These are phyloP conservation scores for Macrolepiota dolichaula DNA, from an alignment of 768 basidiomycete species.

Conservation along the genomic window DNA sequence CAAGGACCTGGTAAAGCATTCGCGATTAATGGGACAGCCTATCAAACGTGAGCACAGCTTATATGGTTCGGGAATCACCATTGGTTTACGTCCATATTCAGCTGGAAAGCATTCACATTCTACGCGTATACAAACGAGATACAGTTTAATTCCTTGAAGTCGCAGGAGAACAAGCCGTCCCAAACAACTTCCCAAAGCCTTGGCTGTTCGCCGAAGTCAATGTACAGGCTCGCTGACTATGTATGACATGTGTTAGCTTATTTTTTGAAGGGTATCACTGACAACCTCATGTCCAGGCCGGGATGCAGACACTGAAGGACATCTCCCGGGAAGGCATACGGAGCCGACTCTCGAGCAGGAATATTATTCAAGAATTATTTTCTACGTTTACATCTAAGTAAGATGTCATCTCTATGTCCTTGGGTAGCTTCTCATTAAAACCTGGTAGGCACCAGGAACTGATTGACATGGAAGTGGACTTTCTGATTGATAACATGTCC, in stretches of 20 bases:
- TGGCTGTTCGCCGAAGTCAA: constrained; percentile 32
- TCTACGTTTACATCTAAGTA: background rate
- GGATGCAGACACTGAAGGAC: background rate
- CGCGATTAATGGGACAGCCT: constrained; percentile 7
- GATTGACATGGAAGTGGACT: constrained; percentile 1
- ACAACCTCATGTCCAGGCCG: background rate
- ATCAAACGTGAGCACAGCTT: constrained; percentile 7
- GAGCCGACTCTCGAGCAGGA: background rate
- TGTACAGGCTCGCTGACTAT: constrained; percentile 29
- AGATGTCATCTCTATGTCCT: background rate
- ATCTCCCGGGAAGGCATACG: background rate
- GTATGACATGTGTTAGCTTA: constrained; percentile 12
- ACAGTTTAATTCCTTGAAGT: constrained; percentile 1
- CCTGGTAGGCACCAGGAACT: constrained; percentile 4
- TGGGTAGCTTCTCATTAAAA: background rate
- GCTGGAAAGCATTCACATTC: constrained; percentile 7
- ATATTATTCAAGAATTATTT: background rate
- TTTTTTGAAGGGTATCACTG: background rate
- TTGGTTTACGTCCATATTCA: background rate
- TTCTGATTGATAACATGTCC: constrained; percentile 5
- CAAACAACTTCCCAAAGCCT: background rate
- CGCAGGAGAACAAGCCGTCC: background rate
- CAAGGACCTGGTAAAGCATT: background rate
- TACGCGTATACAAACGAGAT: constrained; percentile 8
- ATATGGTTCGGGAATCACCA: background rate